Evolutionary conservation across 495 filamentous ascomycete species (phyloP), one percentile per base, ranked within the genome.

Genomic region (Cercophora sp.): DNA sequence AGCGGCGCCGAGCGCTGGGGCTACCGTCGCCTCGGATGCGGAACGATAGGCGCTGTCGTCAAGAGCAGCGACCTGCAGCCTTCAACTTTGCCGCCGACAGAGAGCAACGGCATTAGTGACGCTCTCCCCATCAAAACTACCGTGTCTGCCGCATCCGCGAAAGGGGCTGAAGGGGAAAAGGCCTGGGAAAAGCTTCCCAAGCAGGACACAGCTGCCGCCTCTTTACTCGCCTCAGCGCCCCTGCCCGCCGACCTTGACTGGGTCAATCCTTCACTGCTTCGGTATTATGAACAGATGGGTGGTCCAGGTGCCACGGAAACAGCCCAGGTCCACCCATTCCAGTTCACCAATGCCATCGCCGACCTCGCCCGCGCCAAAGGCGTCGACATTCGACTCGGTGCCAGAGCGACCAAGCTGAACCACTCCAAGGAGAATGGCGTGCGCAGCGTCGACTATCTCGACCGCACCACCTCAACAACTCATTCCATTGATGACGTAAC

Each of bases 261-360:
- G 94, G 74, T 98, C 46, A 75, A 85, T 48, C 70, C 79, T 9
- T 82, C 86, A 5, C 67, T 82, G 24, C 60, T 94, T 15, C 73
- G 73, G 27, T 72, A 75, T 11, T 98, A 96, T 60, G 84, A 88
- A 32, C 82, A 85, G 60, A 96, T 97, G 89, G 90, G 90, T 6
- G 73, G 76, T 4, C 85, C 86, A 0, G 80, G 79, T 4, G 61
- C 58, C 11, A 74, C 71, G 43, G 79, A 79, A 51, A 97, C 93
- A 1, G 89, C 93, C 2, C 93, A 97, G 65, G 93, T 97, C 5
- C 93, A 97, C 66, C 93, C 93, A 1, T 90, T 88, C 61, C 83
- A 87, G 19, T 96, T 98, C 59, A 98, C 92, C 2, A 96, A 82
- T 0, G 78, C 87, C 3, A 93, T 98, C 65, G 88, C 89, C 9